Percentiles rank a stretch among this genome's conserved stretches.
Evolutionary conservation across 2,329 filamentous ascomycete species (phyloP).

Genomic region (Paecilomyces niveus): DNA sequence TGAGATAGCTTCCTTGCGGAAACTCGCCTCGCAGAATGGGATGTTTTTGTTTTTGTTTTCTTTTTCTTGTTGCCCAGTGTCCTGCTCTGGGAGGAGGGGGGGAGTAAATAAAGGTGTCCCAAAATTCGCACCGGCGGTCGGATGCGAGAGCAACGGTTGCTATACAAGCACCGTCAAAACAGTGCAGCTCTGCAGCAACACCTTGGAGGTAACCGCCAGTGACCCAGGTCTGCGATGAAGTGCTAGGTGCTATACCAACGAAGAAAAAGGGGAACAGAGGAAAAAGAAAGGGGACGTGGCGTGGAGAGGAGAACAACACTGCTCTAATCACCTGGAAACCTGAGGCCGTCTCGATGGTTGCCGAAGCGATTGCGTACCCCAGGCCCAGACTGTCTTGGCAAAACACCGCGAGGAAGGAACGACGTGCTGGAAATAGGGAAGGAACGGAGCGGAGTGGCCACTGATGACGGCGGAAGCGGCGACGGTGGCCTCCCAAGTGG

Average conservation of each 20-base stretch:
- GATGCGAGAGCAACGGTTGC: neutral
- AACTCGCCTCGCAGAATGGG: neutral
- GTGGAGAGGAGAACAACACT: neutral
- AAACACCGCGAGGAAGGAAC: neutral
- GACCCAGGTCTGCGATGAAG: neutral
- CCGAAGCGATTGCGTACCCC: conserved; percentile 1
- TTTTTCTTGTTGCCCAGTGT: neutral
- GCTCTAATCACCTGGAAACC: neutral
- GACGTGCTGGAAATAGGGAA: neutral
- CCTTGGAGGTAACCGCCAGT: neutral
- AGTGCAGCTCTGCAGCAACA: neutral
- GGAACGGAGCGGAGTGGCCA: neutral
- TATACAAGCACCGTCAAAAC: neutral
- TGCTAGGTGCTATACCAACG: neutral
- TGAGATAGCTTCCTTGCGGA: neutral
- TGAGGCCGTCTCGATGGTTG: neutral
- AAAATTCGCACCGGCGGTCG: neutral
- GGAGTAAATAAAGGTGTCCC: neutral
- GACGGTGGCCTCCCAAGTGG: neutral
- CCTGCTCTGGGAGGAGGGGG: neutral
- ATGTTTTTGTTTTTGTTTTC: neutral
- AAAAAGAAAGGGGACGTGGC: neutral
- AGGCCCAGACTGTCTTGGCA: neutral
- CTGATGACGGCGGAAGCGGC: neutral
- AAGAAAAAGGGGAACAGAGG: neutral